Base-by-base conservation (phyloP, 805 yeast genomes). In the Diddensiella caesifluorescens region DNA sequence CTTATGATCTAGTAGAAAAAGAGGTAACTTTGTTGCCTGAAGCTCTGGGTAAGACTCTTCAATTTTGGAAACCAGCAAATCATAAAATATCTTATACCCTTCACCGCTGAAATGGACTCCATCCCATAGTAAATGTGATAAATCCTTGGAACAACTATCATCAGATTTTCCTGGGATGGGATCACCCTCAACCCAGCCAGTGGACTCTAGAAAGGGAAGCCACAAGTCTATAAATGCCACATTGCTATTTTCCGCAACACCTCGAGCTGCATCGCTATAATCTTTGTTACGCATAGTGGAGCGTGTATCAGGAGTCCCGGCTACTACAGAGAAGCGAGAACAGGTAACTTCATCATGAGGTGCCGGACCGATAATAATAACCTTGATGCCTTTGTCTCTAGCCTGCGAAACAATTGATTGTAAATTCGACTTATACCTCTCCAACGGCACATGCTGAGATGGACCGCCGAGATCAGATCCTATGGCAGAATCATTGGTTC, bases 401-500 rank as follows among this genome's bases (percentile, higher is more conserved):
- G 74, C 67, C 44, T 67, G 48, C 5, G 63, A 49, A 7, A 78
- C 64, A 52, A 85, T 48, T 7, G 46, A 41, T 21, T 49, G 53
- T 46, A 74, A 64, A 53, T 87, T 87, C 9, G 57, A 61, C 19
- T 59, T 43, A 55, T 62, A 85, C 44, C 70, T 63, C 0, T 60
- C 71, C 3, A 80, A 15, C 1, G 76, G 73, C 9, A 85, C 84
- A 18, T 63, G 62, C 49, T 73, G 77, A 3, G 58, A 53, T 5
- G 42, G 38, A 9, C 25, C 32, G 5, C 4, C 71, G 1, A 56
- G 66, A 5, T 62, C 49, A n/a, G 32, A 29, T 29, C 32, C 32
- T 6, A 63, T 49, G 2, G 74, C 69, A 0, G 83, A 70, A 58
- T 88, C 97, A 55, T 88, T 88, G 9, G 95, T 74, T 3, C 96